These are phyloP conservation scores for Tillandsia leiboldiana DNA, from an alignment of 176 grass and related monocot genomes.

Conservation along the genomic window DNA sequence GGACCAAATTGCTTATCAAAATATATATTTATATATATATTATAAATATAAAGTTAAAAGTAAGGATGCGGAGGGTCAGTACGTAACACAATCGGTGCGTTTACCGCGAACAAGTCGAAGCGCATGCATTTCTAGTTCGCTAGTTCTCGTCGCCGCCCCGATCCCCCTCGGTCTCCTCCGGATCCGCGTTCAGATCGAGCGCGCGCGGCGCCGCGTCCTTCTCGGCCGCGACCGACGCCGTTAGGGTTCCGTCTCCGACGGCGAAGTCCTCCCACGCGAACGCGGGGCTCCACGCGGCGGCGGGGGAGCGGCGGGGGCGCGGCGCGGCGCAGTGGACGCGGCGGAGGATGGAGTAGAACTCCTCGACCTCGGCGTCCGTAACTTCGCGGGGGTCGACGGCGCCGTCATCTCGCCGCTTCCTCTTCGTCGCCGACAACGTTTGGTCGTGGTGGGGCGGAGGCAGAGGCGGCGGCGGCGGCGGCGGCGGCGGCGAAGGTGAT, in stretches of 20 bases:
- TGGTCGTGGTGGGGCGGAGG: neutral
- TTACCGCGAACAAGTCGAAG: too few species aligned
- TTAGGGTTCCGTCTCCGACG: neutral
- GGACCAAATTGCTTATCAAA: too few species aligned
- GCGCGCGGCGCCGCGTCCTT: slow-evolving; percentile 13
- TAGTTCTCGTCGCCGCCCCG: neutral
- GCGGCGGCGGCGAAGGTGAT: neutral
- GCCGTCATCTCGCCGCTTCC: slow-evolving; percentile 10
- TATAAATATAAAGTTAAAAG: too few species aligned
- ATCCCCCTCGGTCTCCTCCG: slow-evolving; percentile 43
- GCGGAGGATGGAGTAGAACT: slow-evolving; percentile 83
- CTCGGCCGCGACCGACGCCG: neutral
- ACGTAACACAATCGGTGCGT: too few species aligned
- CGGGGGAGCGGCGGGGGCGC: slow-evolving; percentile 13
- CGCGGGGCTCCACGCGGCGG: slow-evolving; percentile 44
- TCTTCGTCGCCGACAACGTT: slow-evolving; percentile 44
- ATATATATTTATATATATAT: too few species aligned
- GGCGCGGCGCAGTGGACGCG: slow-evolving; percentile 42
- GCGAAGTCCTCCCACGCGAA: slow-evolving; percentile 76
- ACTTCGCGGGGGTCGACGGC: slow-evolving; percentile 18
- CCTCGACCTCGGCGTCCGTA: slow-evolving; percentile 66
- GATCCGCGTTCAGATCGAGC: slow-evolving; percentile 63
- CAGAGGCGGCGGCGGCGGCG: neutral
- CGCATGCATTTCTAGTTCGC: neutral
- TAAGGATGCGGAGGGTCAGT: too few species aligned